Evolutionary conservation across 495 filamentous ascomycete genomes (phyloP), one percentile per base, ranked within the genome.

Genomic region (Hypomontagnella submonticulosa): DNA sequence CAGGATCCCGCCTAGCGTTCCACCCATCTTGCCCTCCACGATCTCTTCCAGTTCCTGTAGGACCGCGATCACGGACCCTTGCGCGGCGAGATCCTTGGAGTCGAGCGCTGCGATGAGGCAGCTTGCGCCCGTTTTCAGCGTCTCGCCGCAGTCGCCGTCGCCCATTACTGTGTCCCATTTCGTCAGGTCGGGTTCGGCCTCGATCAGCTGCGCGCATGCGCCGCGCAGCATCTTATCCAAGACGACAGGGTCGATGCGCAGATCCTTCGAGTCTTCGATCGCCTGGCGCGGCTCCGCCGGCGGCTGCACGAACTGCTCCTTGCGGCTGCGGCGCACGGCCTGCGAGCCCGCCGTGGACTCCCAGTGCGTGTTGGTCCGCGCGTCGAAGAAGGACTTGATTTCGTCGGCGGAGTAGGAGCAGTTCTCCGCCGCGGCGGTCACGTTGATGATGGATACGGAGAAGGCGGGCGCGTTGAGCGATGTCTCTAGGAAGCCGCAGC

Each of bases 151-250:
- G 69, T 88, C 86, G 8, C 86, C 86, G 70, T 88, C 86, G 33
- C 86, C 86, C 86, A 88, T 88, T 53, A 85, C 73, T 27, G 84
- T 84, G 72, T 88, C 86, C 81, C 81, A 88, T 61, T 81, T 82
- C 1, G 86, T 88, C 34, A 88, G 73, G 52, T 83, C 78, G 0
- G 86, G 86, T 69, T 88, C 86, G 0, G 85, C 81, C 12, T 69
- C 75, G 33, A 85, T 77, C 16, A 84, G 78, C 3, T 73, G 77
- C 12, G 79, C 69, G 75, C 81, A 85, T 1, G 84, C 86, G 37
- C 67, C 69, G 6, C 81, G 77, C 4, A 88, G 72, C 65, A 84
- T 84, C 18, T 67, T 75, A 19, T 86, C 82, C 15, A 88, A 61
- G 4, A 76, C 48, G 1, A 49, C 57, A 0, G 81, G 79, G 36